phyloP scores from a whole-genome alignment of 768 basidiomycete species.

The Mycena latifolia region DNA sequence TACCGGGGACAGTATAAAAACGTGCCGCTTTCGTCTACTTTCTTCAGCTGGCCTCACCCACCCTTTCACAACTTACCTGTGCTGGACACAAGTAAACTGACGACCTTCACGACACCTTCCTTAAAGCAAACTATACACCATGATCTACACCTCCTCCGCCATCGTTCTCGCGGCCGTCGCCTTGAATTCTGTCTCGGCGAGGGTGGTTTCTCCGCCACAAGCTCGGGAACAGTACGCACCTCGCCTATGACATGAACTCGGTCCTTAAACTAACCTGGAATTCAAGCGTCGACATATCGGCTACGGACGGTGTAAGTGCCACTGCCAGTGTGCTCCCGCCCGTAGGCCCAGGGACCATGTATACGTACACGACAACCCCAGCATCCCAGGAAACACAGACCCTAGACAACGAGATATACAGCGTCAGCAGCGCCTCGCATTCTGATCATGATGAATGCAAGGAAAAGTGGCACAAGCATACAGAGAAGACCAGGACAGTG shows the following conservation, averaged over 20 bases:
- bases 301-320: too few species aligned
- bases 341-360: too few species aligned
- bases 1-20: conserved; percentile 1
- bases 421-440: too few species aligned
- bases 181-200: not conserved
- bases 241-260: too few species aligned
- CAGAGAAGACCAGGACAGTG: not conserved
- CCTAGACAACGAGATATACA: too few species aligned
- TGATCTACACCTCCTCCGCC: conserved; percentile 11
- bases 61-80: conserved; percentile 14
- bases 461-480: too few species aligned
- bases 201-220: not conserved
- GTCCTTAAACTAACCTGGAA: too few species aligned
- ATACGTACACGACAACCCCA: too few species aligned
- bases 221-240: not conserved
- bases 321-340: too few species aligned
- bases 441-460: not conserved
- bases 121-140: not conserved
- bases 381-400: too few species aligned
- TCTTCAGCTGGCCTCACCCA: conserved; percentile 23
- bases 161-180: conserved; percentile 1
- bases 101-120: not conserved
- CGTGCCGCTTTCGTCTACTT: not conserved
- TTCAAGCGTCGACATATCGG: too few species aligned
- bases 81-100: conserved; percentile 20